phyloP scores from a whole-genome alignment of 2,329 filamentous ascomycete genomes.

The Penicillium sp. region DNA sequence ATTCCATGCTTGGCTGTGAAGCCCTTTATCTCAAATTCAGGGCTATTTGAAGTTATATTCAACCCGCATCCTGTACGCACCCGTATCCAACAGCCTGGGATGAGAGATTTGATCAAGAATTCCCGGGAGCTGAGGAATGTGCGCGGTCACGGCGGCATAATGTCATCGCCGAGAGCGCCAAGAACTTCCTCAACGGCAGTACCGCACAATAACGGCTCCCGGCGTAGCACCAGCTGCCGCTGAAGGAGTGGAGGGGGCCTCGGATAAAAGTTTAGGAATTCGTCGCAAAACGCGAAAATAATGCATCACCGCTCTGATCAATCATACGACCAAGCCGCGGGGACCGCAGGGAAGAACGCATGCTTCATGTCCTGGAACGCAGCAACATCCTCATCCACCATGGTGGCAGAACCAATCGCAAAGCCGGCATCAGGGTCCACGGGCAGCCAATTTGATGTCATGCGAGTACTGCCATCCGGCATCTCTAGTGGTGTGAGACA shows the following conservation, averaged over 20 bases:
- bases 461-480: constrained; percentile 31
- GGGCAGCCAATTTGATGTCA: constrained; percentile 27
- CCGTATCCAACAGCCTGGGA: no score
- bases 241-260: background rate
- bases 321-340: constrained; percentile 2
- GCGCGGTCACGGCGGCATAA: background rate
- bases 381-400: background rate
- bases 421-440: constrained; percentile 19
- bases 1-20: background rate
- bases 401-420: constrained; percentile 18
- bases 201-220: background rate
- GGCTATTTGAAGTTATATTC: background rate
- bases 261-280: background rate
- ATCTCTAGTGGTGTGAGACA: constrained; percentile 28
- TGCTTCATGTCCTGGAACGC: constrained; percentile 6
- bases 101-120: background rate
- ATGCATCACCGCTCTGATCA: background rate
- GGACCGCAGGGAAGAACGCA: constrained; percentile 9
- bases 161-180: background rate
- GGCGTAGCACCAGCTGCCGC: background rate
- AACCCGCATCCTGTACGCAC: no score
- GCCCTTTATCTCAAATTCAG: background rate
- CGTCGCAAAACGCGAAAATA: background rate
- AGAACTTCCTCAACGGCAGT: no score
- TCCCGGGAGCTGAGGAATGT: no score